These are phyloP conservation scores for Parastagonospora nodorum DNA, from an alignment of 2,329 filamentous ascomycete species.

Conservation along the genomic window DNA sequence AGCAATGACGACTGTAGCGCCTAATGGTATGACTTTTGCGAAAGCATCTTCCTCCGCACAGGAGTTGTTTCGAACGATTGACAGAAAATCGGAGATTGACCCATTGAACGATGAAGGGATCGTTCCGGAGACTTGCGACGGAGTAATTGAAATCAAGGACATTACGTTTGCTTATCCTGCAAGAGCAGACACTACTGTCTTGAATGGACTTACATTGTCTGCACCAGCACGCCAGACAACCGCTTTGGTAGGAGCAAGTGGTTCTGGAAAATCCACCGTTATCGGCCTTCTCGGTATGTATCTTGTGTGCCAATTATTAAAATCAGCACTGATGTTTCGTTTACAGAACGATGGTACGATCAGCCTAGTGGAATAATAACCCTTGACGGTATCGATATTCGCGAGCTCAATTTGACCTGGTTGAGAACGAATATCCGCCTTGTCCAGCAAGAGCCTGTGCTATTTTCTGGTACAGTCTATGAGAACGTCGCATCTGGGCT, in stretches of 20 bases:
- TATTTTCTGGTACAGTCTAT: conserved; percentile 87
- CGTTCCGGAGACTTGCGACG: conserved; percentile 25
- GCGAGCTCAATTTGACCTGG: conserved; percentile 83
- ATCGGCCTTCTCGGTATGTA: conserved; percentile 65
- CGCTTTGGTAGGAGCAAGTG: conserved; percentile 89
- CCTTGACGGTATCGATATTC: conserved; percentile 64
- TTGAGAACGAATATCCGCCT: conserved; percentile 87
- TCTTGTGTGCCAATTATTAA: conserved; percentile 76
- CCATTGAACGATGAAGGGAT: conserved; percentile 31
- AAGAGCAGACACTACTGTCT: conserved; percentile 83
- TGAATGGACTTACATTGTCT: conserved; percentile 77
- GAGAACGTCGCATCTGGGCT: conserved; percentile 86
- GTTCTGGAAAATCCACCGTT: conserved; percentile 92
- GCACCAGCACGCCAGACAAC: conserved; percentile 91
- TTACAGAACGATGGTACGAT: conserved; percentile 61
- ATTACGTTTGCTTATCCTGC: conserved; percentile 94
- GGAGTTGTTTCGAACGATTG: conserved; percentile 63
- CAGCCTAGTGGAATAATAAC: conserved; percentile 27
- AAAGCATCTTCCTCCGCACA: conserved; percentile 41
- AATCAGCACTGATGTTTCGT: conserved; percentile 49
- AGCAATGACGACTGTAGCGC: conserved; percentile 82
- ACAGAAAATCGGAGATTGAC: conserved; percentile 81
- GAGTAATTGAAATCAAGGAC: conserved; percentile 73
- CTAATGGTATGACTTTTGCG: conserved; percentile 76
- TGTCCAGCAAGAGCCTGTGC: conserved; percentile 87